Evolutionary conservation across 495 filamentous ascomycete species (phyloP).

Genomic region (Xylaria acuta): DNA sequence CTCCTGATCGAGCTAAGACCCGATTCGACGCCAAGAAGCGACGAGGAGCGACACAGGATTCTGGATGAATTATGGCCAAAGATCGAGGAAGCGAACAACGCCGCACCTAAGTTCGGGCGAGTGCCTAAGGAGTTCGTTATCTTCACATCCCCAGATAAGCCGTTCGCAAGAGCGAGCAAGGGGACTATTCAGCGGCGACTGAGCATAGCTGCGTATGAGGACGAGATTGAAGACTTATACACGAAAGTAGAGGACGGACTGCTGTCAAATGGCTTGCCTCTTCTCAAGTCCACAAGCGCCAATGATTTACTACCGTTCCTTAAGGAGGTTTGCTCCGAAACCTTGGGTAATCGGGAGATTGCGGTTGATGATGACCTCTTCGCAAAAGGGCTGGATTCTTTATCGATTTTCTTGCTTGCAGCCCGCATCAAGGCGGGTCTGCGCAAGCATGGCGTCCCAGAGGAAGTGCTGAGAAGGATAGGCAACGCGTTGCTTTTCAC

Average conservation of each 20-base stretch:
- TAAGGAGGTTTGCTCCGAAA: conserved; percentile 1
- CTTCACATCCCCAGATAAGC: conserved; percentile 20
- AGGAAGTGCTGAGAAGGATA: neutral
- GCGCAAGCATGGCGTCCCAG: conserved; percentile 9
- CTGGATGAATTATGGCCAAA: conserved; percentile 32
- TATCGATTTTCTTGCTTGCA: conserved; percentile 9
- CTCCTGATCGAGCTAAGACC: conserved; percentile 54
- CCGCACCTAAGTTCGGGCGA: conserved; percentile 20
- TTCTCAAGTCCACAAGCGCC: conserved; percentile 10
- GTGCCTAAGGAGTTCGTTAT: conserved; percentile 17
- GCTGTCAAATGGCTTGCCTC: conserved; percentile 2
- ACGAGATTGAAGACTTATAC: conserved; percentile 23
- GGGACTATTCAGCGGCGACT: conserved; percentile 23
- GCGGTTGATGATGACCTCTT: conserved; percentile 15
- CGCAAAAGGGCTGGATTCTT: conserved; percentile 21
- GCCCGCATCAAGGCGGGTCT: conserved; percentile 25
- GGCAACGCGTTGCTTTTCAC: conserved; percentile 16
- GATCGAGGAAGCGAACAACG: conserved; percentile 34
- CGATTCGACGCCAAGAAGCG: neutral
- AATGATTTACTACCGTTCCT: conserved; percentile 11
- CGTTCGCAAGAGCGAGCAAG: conserved; percentile 20
- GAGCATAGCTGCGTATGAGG: conserved; percentile 9
- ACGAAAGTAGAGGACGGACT: conserved; percentile 19
- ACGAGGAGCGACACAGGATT: neutral
- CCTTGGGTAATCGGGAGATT: conserved; percentile 2